phyloP scores from a whole-genome alignment of 2,329 filamentous ascomycete species.

The Orbilia oligospora region DNA sequence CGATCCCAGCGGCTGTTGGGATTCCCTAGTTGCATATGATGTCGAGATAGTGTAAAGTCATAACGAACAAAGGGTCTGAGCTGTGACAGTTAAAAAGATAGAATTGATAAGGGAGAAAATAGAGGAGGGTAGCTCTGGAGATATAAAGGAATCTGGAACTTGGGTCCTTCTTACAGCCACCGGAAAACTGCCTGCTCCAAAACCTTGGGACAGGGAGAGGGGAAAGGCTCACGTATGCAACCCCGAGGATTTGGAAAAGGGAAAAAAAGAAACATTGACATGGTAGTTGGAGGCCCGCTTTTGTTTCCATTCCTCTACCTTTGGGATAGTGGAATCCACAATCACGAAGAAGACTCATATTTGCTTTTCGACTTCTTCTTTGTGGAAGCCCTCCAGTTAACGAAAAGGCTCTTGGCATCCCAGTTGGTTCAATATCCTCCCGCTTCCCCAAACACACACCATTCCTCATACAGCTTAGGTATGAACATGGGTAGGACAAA shows the following conservation, averaged over 20 bases:
- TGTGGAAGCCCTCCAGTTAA: slow-evolving; percentile 12
- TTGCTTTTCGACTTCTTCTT: slow-evolving; percentile 49
- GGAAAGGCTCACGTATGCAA: slow-evolving; percentile 29
- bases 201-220: slow-evolving; percentile 36
- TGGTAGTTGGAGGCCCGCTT: slow-evolving; percentile 39
- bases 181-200: slow-evolving; percentile 40
- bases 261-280: slow-evolving; percentile 36
- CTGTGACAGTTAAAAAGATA: slow-evolving; percentile 35
- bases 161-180: slow-evolving; percentile 53
- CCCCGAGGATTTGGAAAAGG: slow-evolving; percentile 39
- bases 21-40: slow-evolving; percentile 31
- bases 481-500: slow-evolving; percentile 35
- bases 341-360: slow-evolving; percentile 36
- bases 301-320: slow-evolving; percentile 46
- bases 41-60: slow-evolving; percentile 34
- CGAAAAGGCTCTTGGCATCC: slow-evolving; percentile 24
- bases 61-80: slow-evolving; percentile 36
- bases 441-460: slow-evolving; percentile 57
- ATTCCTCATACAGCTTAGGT: slow-evolving; percentile 54
- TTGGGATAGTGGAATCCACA: slow-evolving; percentile 43
- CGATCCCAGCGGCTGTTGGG: slow-evolving; percentile 33
- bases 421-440: slow-evolving; percentile 29
- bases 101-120: slow-evolving; percentile 33
- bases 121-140: slow-evolving; percentile 32
- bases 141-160: slow-evolving; percentile 46